A percentile compares a stretch with the other conserved stretches of the same genome.
These are phyloP conservation scores for Nemania diffusa DNA, from an alignment of 2,329 filamentous ascomycete genomes.

Conservation along the genomic window DNA sequence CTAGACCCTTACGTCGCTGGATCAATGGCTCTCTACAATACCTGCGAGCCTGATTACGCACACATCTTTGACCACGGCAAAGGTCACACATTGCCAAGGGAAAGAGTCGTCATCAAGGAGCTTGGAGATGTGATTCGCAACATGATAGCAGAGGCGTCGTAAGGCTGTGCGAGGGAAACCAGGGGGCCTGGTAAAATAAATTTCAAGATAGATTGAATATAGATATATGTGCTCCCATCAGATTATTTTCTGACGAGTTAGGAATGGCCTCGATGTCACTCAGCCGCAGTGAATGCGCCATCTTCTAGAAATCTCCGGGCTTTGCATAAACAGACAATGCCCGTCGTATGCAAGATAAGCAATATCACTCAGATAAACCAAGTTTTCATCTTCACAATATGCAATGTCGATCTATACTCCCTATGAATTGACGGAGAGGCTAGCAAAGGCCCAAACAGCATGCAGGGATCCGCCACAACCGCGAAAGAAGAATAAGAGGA, in stretches of 20 bases:
- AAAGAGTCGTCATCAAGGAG: conserved; percentile 60
- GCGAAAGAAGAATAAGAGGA: neutral
- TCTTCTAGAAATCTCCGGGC: neutral
- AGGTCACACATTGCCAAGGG: conserved; percentile 70
- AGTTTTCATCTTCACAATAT: neutral
- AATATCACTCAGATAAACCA: neutral
- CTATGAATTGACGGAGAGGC: neutral
- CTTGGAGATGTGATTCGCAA: conserved; percentile 57
- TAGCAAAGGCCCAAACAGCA: neutral
- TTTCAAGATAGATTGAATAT: conserved; percentile 12
- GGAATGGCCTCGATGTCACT: neutral
- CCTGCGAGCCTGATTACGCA: conserved; percentile 69
- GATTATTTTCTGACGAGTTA: neutral
- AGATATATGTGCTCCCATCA: neutral
- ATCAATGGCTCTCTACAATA: conserved; percentile 69
- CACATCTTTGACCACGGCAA: conserved; percentile 73
- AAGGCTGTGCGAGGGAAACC: neutral
- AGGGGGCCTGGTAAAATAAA: neutral
- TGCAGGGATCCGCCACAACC: conserved; percentile 37
- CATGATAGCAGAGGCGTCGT: conserved; percentile 45
- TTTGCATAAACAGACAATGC: neutral
- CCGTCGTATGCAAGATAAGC: neutral
- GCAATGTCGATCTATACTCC: conserved; percentile 23
- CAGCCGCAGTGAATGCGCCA: neutral
- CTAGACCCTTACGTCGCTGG: conserved; percentile 70